A percentile compares a stretch with the other conserved stretches of the same genome.
Evolutionary conservation across 345 rosid genomes (phyloP).

Genomic region (Rhodamnia argentea): DNA sequence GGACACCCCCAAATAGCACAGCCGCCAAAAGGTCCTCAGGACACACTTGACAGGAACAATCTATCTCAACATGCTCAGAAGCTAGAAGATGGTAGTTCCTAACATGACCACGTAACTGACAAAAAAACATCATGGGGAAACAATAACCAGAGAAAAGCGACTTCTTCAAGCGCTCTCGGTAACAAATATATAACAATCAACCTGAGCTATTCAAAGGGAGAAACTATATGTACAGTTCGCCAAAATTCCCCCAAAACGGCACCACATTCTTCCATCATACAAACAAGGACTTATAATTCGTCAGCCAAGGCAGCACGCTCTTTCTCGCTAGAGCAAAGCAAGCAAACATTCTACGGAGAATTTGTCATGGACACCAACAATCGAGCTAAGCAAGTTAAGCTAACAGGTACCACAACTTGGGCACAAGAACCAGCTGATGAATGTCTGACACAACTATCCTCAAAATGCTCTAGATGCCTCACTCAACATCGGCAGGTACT

Average conservation of each 20-base stretch:
- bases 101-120: neutral
- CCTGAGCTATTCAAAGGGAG: neutral
- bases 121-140: neutral
- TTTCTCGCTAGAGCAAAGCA: neutral
- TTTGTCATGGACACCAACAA: neutral
- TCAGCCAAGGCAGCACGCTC: neutral
- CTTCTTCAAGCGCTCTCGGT: neutral
- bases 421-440: neutral
- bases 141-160: neutral
- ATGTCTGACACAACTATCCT: neutral
- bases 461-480: constrained; percentile 2
- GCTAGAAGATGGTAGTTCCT: neutral
- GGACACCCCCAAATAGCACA: no score
- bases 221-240: neutral
- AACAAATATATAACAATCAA: neutral
- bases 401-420: neutral
- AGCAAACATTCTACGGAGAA: neutral
- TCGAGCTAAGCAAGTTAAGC: neutral
- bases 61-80: neutral
- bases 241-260: neutral
- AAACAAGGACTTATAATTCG: neutral
- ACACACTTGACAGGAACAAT: neutral
- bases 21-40: neutral
- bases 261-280: neutral
- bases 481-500: constrained; percentile 23